Base-by-base conservation (phyloP, 768 basidiomycete genomes). In the Trametes elegans region DNA sequence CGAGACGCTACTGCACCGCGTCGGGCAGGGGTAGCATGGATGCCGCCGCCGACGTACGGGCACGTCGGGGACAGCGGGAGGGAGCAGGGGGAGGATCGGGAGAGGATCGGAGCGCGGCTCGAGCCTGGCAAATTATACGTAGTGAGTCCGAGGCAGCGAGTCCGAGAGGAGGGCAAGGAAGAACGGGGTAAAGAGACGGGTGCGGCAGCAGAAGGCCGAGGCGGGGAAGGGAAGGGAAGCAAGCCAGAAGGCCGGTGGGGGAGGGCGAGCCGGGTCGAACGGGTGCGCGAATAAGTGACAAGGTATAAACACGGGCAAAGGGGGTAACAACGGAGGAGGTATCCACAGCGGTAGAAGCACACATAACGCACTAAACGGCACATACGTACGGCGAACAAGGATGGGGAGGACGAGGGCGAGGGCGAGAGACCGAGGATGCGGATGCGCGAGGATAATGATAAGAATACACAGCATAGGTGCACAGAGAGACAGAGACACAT, bases 281-380 rank as follows among this genome's bases (percentile, higher is more conserved):
- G 31, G 6, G 11, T 21, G 5, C 9, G 35, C 19, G 16, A 28
- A 42, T 23, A 47, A 39, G 32, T 34, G 47, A 38, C 36, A 50
- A 45, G 53, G 53, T 59, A 59, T 59, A 59, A 50, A 54, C 43
- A 48, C 39, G 49, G 42, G 38, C 27, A 54, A n/a, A 10, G 38
- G 38, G 57, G 57, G 57, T 59, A 59, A 59, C 57, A 49, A 50
- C 24, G 57, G 41, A 24, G 26, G 27, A 49, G 51, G 53, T 59
- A 59, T 59, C 57, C 48, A 59, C 57, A 59, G n/a, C n/a, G n/a
- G 57, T 57, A 57, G 28, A 57, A 57, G 51, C 44, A 52, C 50
- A 57, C 34, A 51, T 36, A 51, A 51, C 43, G 46, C 53, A 55
- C 53, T 55, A 55, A 55, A 55, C 45, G 53, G 53, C 46, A 48